Base-by-base conservation (phyloP, 139 green algal genomes). In the Microglena sp. region DNA sequence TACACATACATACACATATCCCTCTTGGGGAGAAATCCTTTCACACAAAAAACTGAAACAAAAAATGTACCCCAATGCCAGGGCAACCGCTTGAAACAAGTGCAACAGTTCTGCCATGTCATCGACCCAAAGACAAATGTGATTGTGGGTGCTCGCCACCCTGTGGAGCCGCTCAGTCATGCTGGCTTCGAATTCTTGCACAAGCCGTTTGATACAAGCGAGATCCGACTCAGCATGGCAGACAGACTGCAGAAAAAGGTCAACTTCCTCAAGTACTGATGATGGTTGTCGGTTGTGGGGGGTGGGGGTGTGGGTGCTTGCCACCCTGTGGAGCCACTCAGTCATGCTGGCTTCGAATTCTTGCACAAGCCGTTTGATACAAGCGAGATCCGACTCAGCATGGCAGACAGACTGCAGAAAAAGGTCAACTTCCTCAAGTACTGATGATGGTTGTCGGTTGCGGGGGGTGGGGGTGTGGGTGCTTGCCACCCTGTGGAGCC, bases 291-390 rank as follows among this genome's bases (percentile, higher is more conserved):
- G 34, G 7, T 29, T 29, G 18, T 61, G 3, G 7, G n/a, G n/a
- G n/a, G n/a, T 22, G 24, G 44, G 5, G 29, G 70, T 33, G 28
- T 67, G 36, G 66, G 50, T 8, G 27, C 27, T 24, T 57, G 66
- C 28, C 62, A 75, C 33, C 68, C 71, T 8, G 71, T 83, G 50
- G 71, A 79, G 59, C 68, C 71, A 29, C 67, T 79, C 45, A 72
- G 58, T 40, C 55, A 70, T 28, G 65, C 50, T 0, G 69, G 56
- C 6, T 71, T 63, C 35, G 69, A 72, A 62, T 78, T 70, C 66
- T 44, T 80, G 61, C 69, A 77, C 45, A 31, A 59, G 56, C 72
- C 76, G 22, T 83, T 79, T 60, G 61, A 77, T 56, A 59, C 71
- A 32, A 33, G 58, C 1, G 77, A 84, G 71, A 67, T 71, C 28